These are phyloP conservation scores for Lactarius vividus DNA, from an alignment of 768 basidiomycete species.

Conservation along the genomic window DNA sequence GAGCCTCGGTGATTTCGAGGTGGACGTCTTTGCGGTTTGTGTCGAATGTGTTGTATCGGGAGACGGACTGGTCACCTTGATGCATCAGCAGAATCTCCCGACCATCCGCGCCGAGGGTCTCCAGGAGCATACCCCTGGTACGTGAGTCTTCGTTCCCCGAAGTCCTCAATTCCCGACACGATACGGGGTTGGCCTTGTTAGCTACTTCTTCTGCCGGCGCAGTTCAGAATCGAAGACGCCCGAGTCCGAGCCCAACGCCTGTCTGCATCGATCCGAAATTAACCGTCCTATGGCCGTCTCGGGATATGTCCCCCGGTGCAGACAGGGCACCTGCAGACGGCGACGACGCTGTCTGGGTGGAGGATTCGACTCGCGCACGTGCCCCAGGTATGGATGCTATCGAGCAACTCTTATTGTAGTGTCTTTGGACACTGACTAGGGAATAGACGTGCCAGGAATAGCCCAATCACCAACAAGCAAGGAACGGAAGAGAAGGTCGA, in stretches of 20 bases:
- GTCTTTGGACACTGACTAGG: neutral
- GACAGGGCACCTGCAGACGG: conserved; percentile 4
- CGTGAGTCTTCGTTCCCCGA: conserved; percentile 4
- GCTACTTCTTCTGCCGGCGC: neutral
- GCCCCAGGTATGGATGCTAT: neutral
- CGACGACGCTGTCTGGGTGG: neutral
- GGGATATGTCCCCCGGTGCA: conserved; percentile 8
- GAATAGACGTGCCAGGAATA: neutral
- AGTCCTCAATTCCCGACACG: neutral
- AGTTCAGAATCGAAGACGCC: conserved; percentile 1
- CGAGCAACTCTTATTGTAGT: neutral
- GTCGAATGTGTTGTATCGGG: neutral
- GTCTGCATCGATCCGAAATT: conserved; percentile 21
- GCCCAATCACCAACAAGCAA: neutral
- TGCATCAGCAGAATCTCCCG: conserved; percentile 5
- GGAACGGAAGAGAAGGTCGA: conserved; percentile 12
- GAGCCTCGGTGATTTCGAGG: conserved; percentile 5
- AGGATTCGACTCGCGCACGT: neutral
- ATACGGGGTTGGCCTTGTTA: neutral
- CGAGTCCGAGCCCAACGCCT: conserved; percentile 13
- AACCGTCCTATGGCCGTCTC: conserved; percentile 13
- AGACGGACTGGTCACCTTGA: neutral
- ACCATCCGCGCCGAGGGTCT: neutral
- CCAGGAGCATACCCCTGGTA: conserved; percentile 1
- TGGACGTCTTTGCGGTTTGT: conserved; percentile 16